Conservation (phyloP, 1,284 basidiomycete species). For the Cryptococcus wingfieldii region DNA sequence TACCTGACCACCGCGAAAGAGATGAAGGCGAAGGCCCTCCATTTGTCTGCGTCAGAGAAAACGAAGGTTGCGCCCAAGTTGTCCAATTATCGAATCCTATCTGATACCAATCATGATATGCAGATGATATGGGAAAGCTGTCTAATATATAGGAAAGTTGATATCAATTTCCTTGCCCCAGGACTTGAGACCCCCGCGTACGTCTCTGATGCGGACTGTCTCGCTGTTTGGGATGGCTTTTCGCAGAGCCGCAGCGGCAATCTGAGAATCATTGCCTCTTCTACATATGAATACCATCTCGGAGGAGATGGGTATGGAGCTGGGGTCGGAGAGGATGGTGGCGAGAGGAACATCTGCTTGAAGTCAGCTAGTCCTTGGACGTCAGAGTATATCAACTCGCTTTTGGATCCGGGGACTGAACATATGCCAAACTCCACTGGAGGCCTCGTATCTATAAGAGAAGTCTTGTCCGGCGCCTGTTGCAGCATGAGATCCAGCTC, state of each 20-base stretch:
- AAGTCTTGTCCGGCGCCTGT: background rate
- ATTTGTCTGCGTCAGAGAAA: slow-evolving; percentile 38
- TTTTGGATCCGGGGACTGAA: slow-evolving; percentile 66
- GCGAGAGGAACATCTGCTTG: slow-evolving; percentile 42
- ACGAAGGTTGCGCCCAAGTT: slow-evolving; percentile 28
- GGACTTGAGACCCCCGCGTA: slow-evolving; percentile 70
- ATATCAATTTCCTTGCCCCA: slow-evolving; percentile 70
- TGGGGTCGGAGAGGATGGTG: slow-evolving; percentile 28
- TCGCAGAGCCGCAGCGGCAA: slow-evolving; percentile 67
- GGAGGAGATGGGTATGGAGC: slow-evolving; percentile 10
- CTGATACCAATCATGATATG: slow-evolving; percentile 12
- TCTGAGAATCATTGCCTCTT: slow-evolving; percentile 87
- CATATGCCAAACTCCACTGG: slow-evolving; percentile 82
- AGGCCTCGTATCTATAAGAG: slow-evolving; percentile 77
- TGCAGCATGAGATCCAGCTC: slow-evolving; percentile 16
- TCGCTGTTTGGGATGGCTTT: slow-evolving; percentile 55
- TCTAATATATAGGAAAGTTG: slow-evolving; percentile 69
- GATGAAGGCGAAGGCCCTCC: slow-evolving; percentile 47
- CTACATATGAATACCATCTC: slow-evolving; percentile 69
- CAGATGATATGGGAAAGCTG: background rate
- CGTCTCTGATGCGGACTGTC: slow-evolving; percentile 59
- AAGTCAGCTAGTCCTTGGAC: background rate
- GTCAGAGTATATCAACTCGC: slow-evolving; percentile 54
- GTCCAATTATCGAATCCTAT: slow-evolving; percentile 26
- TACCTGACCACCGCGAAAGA: slow-evolving; percentile 34